These are phyloP conservation scores for Coelastrella sp. DNA, from an alignment of 139 green algal species.

Conservation along the genomic window DNA sequence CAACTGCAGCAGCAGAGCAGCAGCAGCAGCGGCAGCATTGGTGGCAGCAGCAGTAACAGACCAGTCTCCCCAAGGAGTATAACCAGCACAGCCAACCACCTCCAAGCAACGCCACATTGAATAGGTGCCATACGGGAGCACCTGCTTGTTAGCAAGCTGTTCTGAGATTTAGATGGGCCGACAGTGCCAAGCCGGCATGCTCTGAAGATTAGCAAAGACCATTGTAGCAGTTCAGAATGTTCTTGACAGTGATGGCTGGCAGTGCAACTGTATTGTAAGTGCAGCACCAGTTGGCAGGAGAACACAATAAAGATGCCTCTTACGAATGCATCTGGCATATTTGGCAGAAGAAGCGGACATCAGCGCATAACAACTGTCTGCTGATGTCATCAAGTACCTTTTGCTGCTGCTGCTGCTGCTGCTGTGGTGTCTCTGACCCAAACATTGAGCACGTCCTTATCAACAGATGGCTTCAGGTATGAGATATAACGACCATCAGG, in stretches of 20 bases:
- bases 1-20: background rate
- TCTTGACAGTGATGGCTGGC: no score
- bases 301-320: no score
- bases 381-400: background rate
- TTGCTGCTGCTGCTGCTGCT: constrained; percentile 17
- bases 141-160: no score
- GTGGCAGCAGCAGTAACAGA: constrained; percentile 14
- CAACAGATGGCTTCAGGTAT: constrained; percentile 20
- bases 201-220: no score
- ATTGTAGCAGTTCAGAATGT: no score
- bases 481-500: constrained; percentile 26
- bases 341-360: background rate
- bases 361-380: background rate
- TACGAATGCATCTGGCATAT: background rate
- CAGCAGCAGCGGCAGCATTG: background rate
- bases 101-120: background rate
- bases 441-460: constrained; percentile 34
- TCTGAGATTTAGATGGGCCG: no score
- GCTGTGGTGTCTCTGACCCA: constrained; percentile 1
- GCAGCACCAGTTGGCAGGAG: no score
- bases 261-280: no score
- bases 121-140: no score
- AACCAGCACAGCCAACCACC: background rate
- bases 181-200: no score
- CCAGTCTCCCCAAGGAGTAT: background rate